Conservation (phyloP, 2,329 filamentous ascomycete species). For the Claviceps cyperi region DNA sequence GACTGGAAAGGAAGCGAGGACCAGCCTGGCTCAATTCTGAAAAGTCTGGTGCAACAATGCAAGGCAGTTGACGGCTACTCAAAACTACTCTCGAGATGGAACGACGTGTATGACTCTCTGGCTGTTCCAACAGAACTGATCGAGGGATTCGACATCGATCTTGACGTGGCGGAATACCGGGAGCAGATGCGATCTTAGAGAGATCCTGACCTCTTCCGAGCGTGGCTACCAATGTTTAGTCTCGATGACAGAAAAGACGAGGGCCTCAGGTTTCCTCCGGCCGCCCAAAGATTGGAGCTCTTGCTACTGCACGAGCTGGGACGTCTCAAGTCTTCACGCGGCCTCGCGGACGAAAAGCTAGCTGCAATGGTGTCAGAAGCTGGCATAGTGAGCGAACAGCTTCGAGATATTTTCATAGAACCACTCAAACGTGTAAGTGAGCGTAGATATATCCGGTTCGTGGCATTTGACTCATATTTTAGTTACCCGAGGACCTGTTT, state of each 20-base stretch:
- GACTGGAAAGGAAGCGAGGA: neutral
- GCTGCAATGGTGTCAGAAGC: neutral
- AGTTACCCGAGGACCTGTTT: conserved; percentile 3
- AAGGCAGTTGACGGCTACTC: neutral
- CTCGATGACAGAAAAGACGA: conserved; percentile 5
- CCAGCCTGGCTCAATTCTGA: neutral
- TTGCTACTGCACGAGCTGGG: conserved; percentile 5
- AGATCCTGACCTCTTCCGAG: conserved; percentile 3
- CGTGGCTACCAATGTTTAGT: conserved; percentile 4
- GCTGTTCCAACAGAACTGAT: conserved; percentile 2
- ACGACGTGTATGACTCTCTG: neutral
- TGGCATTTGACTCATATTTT: neutral
- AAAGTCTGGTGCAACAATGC: neutral
- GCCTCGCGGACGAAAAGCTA: conserved; percentile 1
- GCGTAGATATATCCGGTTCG: neutral
- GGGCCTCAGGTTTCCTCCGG: conserved; percentile 2
- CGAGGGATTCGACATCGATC: neutral
- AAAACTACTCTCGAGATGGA: conserved; percentile 2
- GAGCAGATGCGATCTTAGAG: conserved; percentile 2
- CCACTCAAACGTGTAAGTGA: neutral
- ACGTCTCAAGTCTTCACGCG: neutral
- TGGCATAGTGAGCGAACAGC: neutral
- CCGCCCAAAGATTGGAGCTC: neutral
- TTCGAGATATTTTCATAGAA: neutral
- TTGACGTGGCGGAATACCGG: conserved; percentile 1